A percentile compares a stretch with the other conserved stretches of the same genome.
Conservation (phyloP, 306 rosid genomes). For the Albizia julibrissin region DNA sequence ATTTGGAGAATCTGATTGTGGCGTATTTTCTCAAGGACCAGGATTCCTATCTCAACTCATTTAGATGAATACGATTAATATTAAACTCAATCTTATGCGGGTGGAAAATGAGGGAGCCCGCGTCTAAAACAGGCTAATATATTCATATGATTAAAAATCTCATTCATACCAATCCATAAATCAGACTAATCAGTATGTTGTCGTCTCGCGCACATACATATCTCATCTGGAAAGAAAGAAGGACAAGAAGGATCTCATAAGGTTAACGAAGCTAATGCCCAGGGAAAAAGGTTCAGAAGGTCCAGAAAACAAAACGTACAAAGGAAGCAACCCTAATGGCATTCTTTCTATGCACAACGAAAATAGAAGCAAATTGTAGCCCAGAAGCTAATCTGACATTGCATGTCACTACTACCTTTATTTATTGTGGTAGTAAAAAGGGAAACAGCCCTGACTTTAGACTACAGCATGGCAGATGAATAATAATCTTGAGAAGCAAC, state of each 20-base stretch:
- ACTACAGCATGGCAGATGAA: constrained; percentile 42
- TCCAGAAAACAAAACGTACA: neutral
- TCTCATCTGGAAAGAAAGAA: neutral
- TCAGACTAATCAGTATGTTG: neutral
- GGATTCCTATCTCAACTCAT: neutral
- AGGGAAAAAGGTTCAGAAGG: neutral
- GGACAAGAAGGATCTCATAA: neutral
- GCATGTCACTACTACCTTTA: constrained; percentile 34
- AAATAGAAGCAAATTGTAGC: constrained; percentile 23
- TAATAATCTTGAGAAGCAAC: constrained; percentile 40
- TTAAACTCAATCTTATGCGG: neutral
- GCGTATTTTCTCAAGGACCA: neutral
- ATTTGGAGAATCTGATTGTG: too few species aligned
- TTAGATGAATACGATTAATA: neutral
- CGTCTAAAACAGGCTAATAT: neutral
- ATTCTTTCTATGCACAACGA: constrained; percentile 19
- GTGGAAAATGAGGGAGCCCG: neutral
- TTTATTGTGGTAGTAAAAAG: constrained; percentile 32
- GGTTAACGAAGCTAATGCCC: neutral
- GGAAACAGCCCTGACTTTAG: constrained; percentile 38
- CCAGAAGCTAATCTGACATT: constrained; percentile 33
- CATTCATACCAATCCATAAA: neutral
- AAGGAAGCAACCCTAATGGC: neutral
- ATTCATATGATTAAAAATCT: neutral
- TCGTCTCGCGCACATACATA: neutral